These are phyloP conservation scores for Austroboletus rostrupii DNA, from an alignment of 1,284 basidiomycete genomes.

Conservation along the genomic window DNA sequence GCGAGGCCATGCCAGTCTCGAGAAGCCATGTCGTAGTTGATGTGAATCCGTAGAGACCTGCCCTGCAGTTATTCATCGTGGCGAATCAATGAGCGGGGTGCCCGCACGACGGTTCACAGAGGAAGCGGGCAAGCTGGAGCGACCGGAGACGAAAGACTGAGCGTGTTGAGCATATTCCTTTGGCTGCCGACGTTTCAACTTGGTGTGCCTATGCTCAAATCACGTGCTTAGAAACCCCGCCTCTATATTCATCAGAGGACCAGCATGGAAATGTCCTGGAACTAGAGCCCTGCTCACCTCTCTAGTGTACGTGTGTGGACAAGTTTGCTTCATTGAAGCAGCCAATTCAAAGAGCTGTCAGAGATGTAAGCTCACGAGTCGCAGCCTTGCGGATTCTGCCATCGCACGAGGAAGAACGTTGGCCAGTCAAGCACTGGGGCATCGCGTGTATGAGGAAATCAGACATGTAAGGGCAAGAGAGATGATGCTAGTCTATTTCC, in stretches of 20 bases:
- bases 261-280: background rate
- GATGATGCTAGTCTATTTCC: conserved; percentile 26
- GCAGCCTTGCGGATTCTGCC: background rate
- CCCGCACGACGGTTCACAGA: conserved; percentile 1
- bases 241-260: background rate
- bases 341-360: too few species aligned
- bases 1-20: conserved; percentile 24
- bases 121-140: background rate
- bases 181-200: background rate
- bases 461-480: conserved; percentile 14
- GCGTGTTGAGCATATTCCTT: conserved; percentile 6
- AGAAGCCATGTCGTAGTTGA: conserved; percentile 21
- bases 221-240: conserved; percentile 26
- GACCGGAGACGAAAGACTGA: conserved; percentile 1
- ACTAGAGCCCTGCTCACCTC: background rate
- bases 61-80: conserved; percentile 23
- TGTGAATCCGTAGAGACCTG: conserved; percentile 25
- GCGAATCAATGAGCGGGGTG: background rate
- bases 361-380: too few species aligned
- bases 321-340: too few species aligned
- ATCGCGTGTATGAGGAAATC: conserved; percentile 4
- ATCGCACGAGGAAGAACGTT: conserved; percentile 1
- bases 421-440: background rate
- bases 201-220: conserved; percentile 1
- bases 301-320: background rate